Conservation (phyloP, 805 yeast species). For the Metschnikowia gelsemii region DNA sequence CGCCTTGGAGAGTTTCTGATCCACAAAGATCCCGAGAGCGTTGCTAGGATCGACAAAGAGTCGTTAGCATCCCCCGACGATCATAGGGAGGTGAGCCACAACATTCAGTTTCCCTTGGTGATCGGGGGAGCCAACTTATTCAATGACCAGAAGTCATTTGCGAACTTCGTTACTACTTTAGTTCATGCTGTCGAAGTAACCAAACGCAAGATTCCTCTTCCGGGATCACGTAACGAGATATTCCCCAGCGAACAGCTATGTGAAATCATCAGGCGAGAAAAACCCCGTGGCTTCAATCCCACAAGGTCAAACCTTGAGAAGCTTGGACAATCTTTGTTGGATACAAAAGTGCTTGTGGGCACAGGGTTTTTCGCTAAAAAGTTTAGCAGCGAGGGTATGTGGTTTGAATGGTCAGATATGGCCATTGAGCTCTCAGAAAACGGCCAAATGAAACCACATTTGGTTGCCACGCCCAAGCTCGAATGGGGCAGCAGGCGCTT, state of each 20-base stretch:
- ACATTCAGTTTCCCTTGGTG: slow-evolving; percentile 31
- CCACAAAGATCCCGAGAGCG: slow-evolving; percentile 7
- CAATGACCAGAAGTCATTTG: slow-evolving; percentile 20
- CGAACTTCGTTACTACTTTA: slow-evolving; percentile 24
- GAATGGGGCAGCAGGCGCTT: slow-evolving; percentile 25
- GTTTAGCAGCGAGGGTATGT: slow-evolving; percentile 42
- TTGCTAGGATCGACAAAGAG: too few relatives aligned
- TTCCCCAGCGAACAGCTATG: slow-evolving; percentile 42
- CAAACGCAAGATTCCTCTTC: slow-evolving; percentile 37
- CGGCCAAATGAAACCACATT: neutral
- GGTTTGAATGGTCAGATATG: slow-evolving; percentile 45
- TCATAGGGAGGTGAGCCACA: neutral
- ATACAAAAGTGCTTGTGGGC: slow-evolving; percentile 31
- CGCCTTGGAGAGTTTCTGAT: slow-evolving; percentile 32
- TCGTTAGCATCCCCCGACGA: too few relatives aligned
- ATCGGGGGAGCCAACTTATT: slow-evolving; percentile 29
- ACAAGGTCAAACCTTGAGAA: slow-evolving; percentile 37
- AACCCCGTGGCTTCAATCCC: slow-evolving; percentile 37
- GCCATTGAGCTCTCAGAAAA: slow-evolving; percentile 21
- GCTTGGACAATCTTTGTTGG: slow-evolving; percentile 41
- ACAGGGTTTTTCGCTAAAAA: slow-evolving; percentile 35
- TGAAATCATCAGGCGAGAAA: slow-evolving; percentile 23
- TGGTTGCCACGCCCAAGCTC: slow-evolving; percentile 2
- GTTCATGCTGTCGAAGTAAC: slow-evolving; percentile 26
- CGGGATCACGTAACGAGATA: slow-evolving; percentile 40